Percentiles rank a stretch among this genome's conserved stretches.
These are phyloP conservation scores for Aspergillus pseudotamarii DNA, from an alignment of 2,329 filamentous ascomycete species.

Conservation along the genomic window DNA sequence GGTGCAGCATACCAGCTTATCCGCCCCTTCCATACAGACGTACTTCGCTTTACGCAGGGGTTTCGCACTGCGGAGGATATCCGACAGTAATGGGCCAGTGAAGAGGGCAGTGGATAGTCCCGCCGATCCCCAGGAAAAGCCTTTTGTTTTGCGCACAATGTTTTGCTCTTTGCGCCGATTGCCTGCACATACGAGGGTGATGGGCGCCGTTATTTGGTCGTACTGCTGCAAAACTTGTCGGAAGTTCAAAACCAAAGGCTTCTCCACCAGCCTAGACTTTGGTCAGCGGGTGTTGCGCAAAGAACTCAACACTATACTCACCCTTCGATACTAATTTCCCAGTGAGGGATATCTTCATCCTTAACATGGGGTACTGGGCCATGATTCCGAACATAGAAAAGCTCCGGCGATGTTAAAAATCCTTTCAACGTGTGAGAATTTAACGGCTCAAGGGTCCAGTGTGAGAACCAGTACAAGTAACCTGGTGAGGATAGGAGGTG, in stretches of 20 bases:
- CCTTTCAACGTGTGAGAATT: slow-evolving; percentile 51
- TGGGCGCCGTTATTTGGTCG: slow-evolving; percentile 79
- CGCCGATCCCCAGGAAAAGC: slow-evolving; percentile 90
- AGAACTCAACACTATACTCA: slow-evolving; percentile 24
- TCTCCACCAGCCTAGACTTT: slow-evolving; percentile 67
- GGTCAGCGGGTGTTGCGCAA: slow-evolving; percentile 11
- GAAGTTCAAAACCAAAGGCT: slow-evolving; percentile 72
- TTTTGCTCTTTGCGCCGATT: slow-evolving; percentile 95
- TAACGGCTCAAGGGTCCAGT: neutral
- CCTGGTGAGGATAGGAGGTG: neutral
- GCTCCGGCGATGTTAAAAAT: slow-evolving; percentile 81
- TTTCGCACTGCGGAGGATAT: slow-evolving; percentile 69
- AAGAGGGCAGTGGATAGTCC: slow-evolving; percentile 85
- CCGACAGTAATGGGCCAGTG: slow-evolving; percentile 76
- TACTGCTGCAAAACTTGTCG: slow-evolving; percentile 72
- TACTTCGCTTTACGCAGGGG: slow-evolving; percentile 74
- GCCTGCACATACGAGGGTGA: slow-evolving; percentile 89
- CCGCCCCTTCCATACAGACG: slow-evolving; percentile 88
- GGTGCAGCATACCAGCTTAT: slow-evolving; percentile 64
- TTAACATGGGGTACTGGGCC: slow-evolving; percentile 76
- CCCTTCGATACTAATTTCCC: slow-evolving; percentile 83
- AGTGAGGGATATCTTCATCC: slow-evolving; percentile 72
- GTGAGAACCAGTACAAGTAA: neutral
- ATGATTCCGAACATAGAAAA: slow-evolving; percentile 93
- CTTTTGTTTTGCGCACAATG: slow-evolving; percentile 83